Evolutionary conservation across 2,329 filamentous ascomycete species (phyloP), one percentile per base, ranked within the genome.

Genomic region (Pyrenophora teres): DNA sequence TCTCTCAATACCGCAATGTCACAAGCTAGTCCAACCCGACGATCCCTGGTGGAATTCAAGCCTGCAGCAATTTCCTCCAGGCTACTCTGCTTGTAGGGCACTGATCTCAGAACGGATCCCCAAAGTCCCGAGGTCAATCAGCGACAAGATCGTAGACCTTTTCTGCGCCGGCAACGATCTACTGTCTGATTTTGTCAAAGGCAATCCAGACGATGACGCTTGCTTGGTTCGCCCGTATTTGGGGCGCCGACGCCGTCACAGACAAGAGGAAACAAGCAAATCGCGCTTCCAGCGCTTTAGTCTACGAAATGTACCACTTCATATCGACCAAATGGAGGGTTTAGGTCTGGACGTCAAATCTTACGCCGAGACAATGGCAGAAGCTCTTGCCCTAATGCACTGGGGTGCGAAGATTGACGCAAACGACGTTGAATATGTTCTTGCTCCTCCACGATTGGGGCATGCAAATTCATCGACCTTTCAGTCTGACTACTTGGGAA

Each of bases 391-490:
- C 0, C 69, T 79, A 2, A 67, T 84, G 43, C 77, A 82, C 52
- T 85, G 80, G 81, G 39, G 58, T 1, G 76, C 72, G 0, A 54
- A 67, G 9, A 61, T 82, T 0, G 81, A 85, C 54, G 81, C 76
- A 0, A 79, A 78, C 31, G 81, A 83, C 39, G 73, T 85, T 2
- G 80, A 85, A 41, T 84, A 83, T 56, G 82, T 85, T 0, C 74
- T 85, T 2, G 77, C 63, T 6, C 57, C 52, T 30, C 59, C 50
- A 2, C 54, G 54, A 27, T 21, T 18, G 40, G 44, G 33, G 3
- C 19, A 51, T 25, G 23, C 23, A 25, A 3, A 5, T 25, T 25
- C 23, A 25, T 25, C 23, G 8, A 25, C 23, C 23, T 25, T 25
- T 25, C 23, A 25, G 7, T 60, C 54, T 31, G 35, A 54, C 4